These are phyloP conservation scores for Chytriomyces hyalinus DNA, from an alignment of 192 early-diverging fungal species.

Conservation along the genomic window DNA sequence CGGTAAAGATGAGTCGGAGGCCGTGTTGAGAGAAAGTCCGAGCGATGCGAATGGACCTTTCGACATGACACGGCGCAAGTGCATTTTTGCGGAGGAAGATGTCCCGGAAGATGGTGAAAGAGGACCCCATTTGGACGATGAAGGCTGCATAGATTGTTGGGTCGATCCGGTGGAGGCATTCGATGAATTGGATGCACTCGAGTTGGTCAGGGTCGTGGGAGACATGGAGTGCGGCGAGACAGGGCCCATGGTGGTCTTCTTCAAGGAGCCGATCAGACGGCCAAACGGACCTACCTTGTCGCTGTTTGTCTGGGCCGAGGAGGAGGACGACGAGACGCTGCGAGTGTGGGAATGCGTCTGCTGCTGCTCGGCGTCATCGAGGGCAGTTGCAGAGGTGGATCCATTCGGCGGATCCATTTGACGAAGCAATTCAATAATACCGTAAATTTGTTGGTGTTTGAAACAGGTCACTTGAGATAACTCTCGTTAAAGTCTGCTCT, in stretches of 20 bases:
- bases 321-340: no score
- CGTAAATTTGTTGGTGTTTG: no score
- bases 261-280: not conserved
- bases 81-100: not conserved
- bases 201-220: no score
- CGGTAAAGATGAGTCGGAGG: not conserved
- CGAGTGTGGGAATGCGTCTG: no score
- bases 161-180: not conserved
- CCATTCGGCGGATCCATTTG: no score
- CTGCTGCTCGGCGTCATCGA: no score
- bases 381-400: no score
- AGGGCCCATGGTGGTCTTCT: not conserved
- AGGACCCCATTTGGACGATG: not conserved
- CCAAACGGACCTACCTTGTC: not conserved
- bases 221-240: no score
- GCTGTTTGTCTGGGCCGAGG: no score
- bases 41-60: not conserved
- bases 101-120: not conserved
- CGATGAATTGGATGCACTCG: not conserved
- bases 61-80: not conserved
- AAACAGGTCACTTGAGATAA: no score
- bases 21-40: not conserved
- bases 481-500: no score
- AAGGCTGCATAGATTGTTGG: not conserved
- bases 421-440: no score